Percentiles rank a stretch among this genome's conserved stretches.
Conservation (phyloP, 1,284 basidiomycete species). For the Exobasidium cylindrosporum region DNA sequence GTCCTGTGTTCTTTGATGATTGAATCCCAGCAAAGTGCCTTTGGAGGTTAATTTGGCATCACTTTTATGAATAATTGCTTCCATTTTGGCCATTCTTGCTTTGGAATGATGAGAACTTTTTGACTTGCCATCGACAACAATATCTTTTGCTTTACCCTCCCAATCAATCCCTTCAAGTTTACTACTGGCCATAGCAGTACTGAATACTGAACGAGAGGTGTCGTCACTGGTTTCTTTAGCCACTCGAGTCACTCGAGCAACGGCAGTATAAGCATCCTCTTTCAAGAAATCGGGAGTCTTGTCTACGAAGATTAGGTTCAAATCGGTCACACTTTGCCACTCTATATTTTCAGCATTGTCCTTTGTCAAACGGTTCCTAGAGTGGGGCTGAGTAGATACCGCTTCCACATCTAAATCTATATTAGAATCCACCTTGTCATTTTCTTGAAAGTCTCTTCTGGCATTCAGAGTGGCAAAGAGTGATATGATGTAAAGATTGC, state of each 20-base stretch:
- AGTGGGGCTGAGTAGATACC: too few relatives aligned
- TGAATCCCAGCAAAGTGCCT: too few relatives aligned
- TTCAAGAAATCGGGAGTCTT: background rate
- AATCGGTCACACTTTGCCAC: background rate
- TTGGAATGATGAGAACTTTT: background rate
- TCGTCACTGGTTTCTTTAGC: background rate
- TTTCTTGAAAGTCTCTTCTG: background rate
- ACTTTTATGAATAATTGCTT: background rate
- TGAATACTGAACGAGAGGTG: too few relatives aligned
- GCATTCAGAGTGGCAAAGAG: background rate
- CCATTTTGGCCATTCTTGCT: background rate
- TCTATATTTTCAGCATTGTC: background rate
- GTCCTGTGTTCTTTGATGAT: too few relatives aligned
- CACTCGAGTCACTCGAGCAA: background rate
- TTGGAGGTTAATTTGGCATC: background rate
- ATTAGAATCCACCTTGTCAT: background rate
- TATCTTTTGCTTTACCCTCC: background rate
- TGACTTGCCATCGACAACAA: background rate
- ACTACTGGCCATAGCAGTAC: too few relatives aligned
- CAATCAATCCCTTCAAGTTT: background rate
- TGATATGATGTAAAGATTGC: background rate
- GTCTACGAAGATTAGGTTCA: background rate
- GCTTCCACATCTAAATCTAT: too few relatives aligned
- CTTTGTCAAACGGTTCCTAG: background rate
- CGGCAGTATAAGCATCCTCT: background rate